Percentiles rank a stretch among this genome's conserved stretches.
phyloP scores from a whole-genome alignment of 345 rosid genomes.

The Mangifera indica region DNA sequence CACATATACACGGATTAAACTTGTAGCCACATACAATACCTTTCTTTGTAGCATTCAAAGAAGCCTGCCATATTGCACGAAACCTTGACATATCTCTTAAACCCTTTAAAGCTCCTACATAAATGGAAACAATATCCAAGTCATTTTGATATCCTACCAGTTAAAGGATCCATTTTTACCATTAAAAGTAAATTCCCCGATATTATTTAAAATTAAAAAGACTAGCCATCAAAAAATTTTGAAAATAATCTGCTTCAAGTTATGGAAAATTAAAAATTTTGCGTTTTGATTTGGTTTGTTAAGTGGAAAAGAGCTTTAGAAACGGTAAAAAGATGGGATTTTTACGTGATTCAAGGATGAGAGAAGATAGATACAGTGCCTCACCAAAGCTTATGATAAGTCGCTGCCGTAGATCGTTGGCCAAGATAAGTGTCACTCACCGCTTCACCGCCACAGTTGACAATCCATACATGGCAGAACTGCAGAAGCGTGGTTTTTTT shows the following conservation, averaged over 20 bases:
- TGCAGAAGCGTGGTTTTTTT: too few species aligned
- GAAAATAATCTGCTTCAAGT: not conserved
- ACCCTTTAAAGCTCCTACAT: slow-evolving; percentile 7
- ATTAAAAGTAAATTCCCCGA: not conserved
- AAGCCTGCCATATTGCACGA: slow-evolving; percentile 72
- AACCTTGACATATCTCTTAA: slow-evolving; percentile 61
- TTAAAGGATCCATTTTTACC: not conserved
- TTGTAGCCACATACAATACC: slow-evolving; percentile 33
- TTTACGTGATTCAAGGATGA: not conserved
- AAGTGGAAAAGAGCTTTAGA: not conserved
- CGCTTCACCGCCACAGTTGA: not conserved
- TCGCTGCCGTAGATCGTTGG: not conserved
- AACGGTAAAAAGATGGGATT: not conserved
- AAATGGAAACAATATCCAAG: slow-evolving; percentile 1
- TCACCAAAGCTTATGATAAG: not conserved
- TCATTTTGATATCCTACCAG: not conserved
- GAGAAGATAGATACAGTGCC: not conserved
- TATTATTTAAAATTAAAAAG: not conserved
- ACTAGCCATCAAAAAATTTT: not conserved
- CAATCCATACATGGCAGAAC: not conserved
- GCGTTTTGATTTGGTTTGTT: not conserved
- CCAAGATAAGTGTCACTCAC: not conserved
- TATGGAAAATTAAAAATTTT: not conserved
- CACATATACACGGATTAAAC: not conserved
- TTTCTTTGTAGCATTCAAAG: slow-evolving; percentile 77